Evolutionary conservation across 2,329 filamentous ascomycete genomes (phyloP).

Genomic region (Venturia carpophila): DNA sequence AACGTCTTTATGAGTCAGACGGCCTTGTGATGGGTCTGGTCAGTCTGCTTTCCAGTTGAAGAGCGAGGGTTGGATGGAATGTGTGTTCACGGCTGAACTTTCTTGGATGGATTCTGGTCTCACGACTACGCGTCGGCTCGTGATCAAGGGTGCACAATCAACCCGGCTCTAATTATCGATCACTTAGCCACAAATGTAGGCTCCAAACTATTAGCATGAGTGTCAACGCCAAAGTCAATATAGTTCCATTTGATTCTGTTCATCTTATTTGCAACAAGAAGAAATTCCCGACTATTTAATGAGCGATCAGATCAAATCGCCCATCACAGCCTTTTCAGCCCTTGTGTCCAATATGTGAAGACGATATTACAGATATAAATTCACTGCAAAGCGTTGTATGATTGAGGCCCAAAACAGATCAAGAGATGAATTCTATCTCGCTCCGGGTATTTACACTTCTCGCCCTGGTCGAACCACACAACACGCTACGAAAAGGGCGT

Average conservation of each 20-base stretch:
- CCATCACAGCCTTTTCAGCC: too few relatives aligned
- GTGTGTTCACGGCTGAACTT: background rate
- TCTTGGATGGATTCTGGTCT: background rate
- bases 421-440: background rate
- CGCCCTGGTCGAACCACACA: constrained; percentile 2
- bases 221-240: too few relatives aligned
- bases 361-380: too few relatives aligned
- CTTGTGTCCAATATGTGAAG: too few relatives aligned
- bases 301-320: too few relatives aligned
- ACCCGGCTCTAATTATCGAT: too few relatives aligned
- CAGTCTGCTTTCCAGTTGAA: background rate
- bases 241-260: too few relatives aligned
- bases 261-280: too few relatives aligned
- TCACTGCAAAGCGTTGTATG: too few relatives aligned
- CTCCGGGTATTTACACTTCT: constrained; percentile 5
- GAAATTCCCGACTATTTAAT: too few relatives aligned
- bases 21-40: background rate
- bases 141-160: background rate
- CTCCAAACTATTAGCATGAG: too few relatives aligned
- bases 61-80: background rate
- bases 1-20: background rate
- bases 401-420: background rate
- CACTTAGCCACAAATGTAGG: too few relatives aligned
- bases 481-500: background rate
- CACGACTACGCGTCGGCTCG: background rate